These are phyloP conservation scores for Monotropa hypopitys DNA, from an alignment of 179 eudicot species.

Conservation along the genomic window DNA sequence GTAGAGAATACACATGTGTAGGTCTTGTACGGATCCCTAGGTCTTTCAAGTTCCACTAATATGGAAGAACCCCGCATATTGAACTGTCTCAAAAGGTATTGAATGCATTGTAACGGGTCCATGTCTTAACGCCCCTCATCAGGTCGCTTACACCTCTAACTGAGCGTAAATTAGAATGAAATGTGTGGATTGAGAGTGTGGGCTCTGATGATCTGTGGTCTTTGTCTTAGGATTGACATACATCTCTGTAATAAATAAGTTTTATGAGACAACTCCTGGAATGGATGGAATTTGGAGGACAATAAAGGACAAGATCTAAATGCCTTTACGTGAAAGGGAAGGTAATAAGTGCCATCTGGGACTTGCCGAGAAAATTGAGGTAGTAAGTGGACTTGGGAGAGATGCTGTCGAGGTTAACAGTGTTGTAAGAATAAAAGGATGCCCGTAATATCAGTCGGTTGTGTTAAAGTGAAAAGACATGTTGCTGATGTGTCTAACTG, in stretches of 20 bases:
- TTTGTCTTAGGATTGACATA: not conserved
- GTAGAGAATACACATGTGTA: not conserved
- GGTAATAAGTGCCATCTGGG: not conserved
- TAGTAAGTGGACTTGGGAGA: not conserved
- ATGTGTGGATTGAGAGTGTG: not conserved
- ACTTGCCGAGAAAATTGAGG: not conserved
- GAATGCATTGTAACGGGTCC: not conserved
- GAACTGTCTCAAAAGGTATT: not conserved
- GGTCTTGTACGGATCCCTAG: not conserved
- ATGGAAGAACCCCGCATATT: not conserved
- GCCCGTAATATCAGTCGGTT: not conserved
- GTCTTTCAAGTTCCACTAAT: not conserved
- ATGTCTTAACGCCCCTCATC: not conserved
- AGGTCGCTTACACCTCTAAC: not conserved
- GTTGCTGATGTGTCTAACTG: not conserved
- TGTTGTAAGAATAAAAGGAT: not conserved
- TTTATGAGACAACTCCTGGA: not conserved
- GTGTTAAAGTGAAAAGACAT: not conserved
- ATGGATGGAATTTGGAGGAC: not conserved
- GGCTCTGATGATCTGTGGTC: not conserved
- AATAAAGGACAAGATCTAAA: not conserved
- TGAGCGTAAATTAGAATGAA: not conserved
- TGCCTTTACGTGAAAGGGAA: not conserved
- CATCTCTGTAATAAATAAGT: too few species aligned
- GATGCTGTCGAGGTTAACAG: not conserved